Base-by-base conservation (phyloP, 305 asterid genomes). In the Andrographis paniculata region DNA sequence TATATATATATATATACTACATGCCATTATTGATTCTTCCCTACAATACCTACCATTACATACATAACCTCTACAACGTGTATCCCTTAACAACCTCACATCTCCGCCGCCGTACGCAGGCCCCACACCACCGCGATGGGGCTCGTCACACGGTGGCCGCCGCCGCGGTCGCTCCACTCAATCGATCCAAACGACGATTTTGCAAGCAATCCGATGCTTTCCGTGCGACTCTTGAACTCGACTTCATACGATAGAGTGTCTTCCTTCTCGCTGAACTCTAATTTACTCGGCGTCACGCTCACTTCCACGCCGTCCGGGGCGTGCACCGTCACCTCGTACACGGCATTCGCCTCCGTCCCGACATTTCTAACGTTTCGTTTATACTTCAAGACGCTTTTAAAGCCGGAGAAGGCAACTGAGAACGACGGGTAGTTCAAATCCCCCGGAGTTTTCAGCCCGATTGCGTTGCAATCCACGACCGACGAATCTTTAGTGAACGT, bases 351-450 rank as follows among this genome's bases (percentile, higher is more conserved):
- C 21, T 48, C 53, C 0, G 46, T 50, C 44, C 91, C 96, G 0
- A 87, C 96, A 30, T 87, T 83, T 48, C 64, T 83, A 37, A 87
- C 88, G 16, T 62, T 67, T 33, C 96, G 67, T 41, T 46, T 80
- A 15, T 83, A 84, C 53, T 60, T 87, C 12, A 80, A 80, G 63
- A 47, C 71, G 1, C 67, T 17, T 0, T 31, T 48, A 2, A 44
- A 20, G 14, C 72, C 56, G 4, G 20, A 5, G 27, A 80, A 80
- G 5, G 75, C 88, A 9, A 83, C 94, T 2, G 93, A 73, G 20
- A 87, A 83, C 0, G 96, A 76, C 15, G 96, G 95, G 63, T 83
- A 84, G 43, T 87, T 87, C 80, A 87, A 48, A 27, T 80, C 60
- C 2, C 96, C 96, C 0, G 96, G 88, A 11, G 66, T 66, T 55